Conservation (phyloP, 257 asterid genomes). For the Przewalskia tangutica region DNA sequence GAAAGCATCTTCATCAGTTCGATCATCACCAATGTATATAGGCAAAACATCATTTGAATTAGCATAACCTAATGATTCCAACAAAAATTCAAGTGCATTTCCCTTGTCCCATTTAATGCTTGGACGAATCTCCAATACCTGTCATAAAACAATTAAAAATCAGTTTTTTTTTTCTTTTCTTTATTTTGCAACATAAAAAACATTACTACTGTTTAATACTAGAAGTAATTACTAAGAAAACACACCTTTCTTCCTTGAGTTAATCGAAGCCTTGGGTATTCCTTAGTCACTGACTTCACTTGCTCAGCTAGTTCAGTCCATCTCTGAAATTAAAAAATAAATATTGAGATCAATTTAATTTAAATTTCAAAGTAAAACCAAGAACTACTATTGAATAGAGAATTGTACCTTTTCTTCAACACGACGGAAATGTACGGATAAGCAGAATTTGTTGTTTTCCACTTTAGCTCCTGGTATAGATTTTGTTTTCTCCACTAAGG, state of each 20-base stretch:
- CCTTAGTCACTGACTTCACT: constrained; percentile 40
- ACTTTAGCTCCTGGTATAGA: constrained; percentile 56
- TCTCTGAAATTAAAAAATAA: constrained; percentile 24
- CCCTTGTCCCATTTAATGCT: constrained; percentile 84
- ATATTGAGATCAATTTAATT: neutral
- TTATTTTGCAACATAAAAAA: neutral
- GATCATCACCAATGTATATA: constrained; percentile 59
- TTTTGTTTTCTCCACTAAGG: constrained; percentile 43
- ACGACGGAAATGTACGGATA: constrained; percentile 72
- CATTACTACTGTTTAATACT: neutral
- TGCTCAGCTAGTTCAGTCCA: constrained; percentile 49
- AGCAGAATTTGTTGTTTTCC: constrained; percentile 67
- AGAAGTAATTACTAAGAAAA: neutral
- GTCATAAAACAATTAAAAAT: neutral
- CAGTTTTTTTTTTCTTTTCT: neutral
- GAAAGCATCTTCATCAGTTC: constrained; percentile 73
- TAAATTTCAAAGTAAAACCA: neutral
- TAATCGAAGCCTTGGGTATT: constrained; percentile 41
- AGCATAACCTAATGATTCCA: constrained; percentile 65
- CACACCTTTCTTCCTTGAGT: constrained; percentile 56
- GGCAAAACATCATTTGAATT: constrained; percentile 52
- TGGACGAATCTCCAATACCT: constrained; percentile 79
- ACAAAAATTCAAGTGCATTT: constrained; percentile 64
- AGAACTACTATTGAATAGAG: neutral
- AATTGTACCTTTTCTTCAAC: constrained; percentile 52